These are phyloP conservation scores for Xylaria castorea DNA, from an alignment of 495 filamentous ascomycete genomes.

Conservation along the genomic window DNA sequence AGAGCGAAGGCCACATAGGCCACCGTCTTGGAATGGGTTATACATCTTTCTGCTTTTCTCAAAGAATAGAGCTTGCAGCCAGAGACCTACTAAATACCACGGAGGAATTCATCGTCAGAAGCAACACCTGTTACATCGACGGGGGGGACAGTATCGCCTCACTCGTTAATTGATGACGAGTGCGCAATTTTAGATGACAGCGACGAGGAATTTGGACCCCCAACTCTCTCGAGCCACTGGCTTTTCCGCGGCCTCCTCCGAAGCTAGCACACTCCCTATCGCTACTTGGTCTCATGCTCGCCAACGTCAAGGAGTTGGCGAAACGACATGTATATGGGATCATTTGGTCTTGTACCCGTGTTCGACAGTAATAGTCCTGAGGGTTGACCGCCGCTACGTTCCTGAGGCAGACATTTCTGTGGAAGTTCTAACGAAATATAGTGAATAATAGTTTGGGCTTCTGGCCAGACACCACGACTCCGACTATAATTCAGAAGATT, in stretches of 20 bases:
- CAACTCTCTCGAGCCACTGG: neutral
- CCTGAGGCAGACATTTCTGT: too few species aligned
- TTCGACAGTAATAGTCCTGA: too few species aligned
- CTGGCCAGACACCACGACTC: neutral
- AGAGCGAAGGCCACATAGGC: slow-evolving; percentile 15
- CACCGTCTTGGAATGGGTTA: neutral
- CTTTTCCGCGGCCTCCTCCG: neutral
- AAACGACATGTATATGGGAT: too few species aligned
- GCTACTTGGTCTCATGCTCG: neutral
- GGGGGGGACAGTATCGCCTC: neutral
- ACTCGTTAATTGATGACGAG: neutral
- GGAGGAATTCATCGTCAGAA: neutral
- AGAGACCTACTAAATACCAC: neutral
- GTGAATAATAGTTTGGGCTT: too few species aligned
- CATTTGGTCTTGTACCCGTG: too few species aligned
- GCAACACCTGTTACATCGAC: neutral
- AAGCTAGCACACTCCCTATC: neutral
- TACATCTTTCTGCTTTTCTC: neutral
- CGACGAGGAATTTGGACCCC: neutral
- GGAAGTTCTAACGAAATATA: too few species aligned
- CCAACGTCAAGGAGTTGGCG: neutral
- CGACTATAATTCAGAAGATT: neutral
- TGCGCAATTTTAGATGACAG: neutral
- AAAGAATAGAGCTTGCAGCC: neutral
- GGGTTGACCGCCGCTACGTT: too few species aligned